Percentiles rank a stretch among this genome's conserved stretches.
Conservation (phyloP, 1,284 basidiomycete species). For the Coriolopsis trogii region DNA sequence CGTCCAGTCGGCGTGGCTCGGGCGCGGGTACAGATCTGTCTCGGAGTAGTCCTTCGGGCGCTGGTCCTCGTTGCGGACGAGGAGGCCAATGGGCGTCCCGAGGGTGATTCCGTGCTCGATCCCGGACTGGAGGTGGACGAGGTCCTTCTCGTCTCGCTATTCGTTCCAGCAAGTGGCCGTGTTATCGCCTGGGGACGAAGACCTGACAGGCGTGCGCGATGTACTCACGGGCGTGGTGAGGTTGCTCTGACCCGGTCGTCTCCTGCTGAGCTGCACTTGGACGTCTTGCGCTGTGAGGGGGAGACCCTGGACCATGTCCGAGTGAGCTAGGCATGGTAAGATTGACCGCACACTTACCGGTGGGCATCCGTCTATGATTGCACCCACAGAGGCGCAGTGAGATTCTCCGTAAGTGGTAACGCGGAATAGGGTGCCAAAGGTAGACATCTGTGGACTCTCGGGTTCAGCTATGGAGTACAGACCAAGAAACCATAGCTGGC, state of each 20-base stretch:
- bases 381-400: constrained; percentile 96
- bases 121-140: constrained; percentile 93
- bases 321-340: not conserved
- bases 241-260: constrained; percentile 95
- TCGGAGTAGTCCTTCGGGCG: constrained; percentile 98
- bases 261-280: constrained; percentile 89
- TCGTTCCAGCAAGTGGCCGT: not conserved
- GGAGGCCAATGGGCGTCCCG: constrained; percentile 94
- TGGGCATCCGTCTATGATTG: constrained; percentile 96
- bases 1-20: constrained; percentile 97
- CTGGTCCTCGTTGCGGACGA: constrained; percentile 98
- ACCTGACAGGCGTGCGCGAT: not conserved
- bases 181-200: not conserved
- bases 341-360: constrained; percentile 60
- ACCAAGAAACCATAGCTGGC: no score
- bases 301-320: constrained; percentile 64
- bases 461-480: no score
- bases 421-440: constrained; percentile 88
- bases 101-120: constrained; percentile 94
- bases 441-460: no score
- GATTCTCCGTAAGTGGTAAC: constrained; percentile 99
- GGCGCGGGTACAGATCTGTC: constrained; percentile 96
- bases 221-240: constrained; percentile 89
- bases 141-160: constrained; percentile 97
- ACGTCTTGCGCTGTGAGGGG: constrained; percentile 83